Evolutionary conservation across 306 rosid genomes (phyloP).

Genomic region (Hylodesmum podocarpum): DNA sequence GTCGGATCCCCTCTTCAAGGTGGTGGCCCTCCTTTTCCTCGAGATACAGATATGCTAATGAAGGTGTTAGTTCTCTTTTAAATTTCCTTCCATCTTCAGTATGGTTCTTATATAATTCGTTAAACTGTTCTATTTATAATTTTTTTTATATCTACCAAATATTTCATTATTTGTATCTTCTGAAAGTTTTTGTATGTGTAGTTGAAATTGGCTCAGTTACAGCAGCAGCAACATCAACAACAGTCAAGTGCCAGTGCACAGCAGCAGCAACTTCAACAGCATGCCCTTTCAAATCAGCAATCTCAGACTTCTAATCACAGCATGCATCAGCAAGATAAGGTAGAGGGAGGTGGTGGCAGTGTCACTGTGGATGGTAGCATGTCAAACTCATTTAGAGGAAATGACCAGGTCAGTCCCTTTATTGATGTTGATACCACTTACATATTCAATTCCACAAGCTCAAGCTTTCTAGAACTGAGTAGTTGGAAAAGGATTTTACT

Average conservation of each 20-base stretch:
- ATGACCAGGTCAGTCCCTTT: slow-evolving; percentile 84
- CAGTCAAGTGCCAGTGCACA: slow-evolving; percentile 59
- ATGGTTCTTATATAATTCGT: slow-evolving; percentile 17
- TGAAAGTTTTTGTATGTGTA: slow-evolving; percentile 39
- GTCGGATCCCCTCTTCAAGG: slow-evolving; percentile 90
- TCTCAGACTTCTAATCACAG: slow-evolving; percentile 74
- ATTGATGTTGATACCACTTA: neutral
- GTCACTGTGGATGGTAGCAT: slow-evolving; percentile 84
- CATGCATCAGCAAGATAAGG: slow-evolving; percentile 90
- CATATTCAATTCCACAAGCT: neutral
- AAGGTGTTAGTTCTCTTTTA: slow-evolving; percentile 59
- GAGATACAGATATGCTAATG: slow-evolving; percentile 76
- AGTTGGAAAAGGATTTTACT: slow-evolving; percentile 11
- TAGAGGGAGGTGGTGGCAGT: slow-evolving; percentile 81
- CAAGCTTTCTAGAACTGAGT: neutral
- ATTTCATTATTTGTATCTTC: slow-evolving; percentile 24
- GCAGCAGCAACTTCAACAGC: slow-evolving; percentile 86
- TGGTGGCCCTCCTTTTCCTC: slow-evolving; percentile 69
- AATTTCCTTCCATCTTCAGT: slow-evolving; percentile 15
- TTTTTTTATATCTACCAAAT: neutral
- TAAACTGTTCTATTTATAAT: neutral
- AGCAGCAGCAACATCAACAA: slow-evolving; percentile 77
- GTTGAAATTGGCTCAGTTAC: slow-evolving; percentile 89
- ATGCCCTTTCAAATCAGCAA: slow-evolving; percentile 83
- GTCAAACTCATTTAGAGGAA: slow-evolving; percentile 95